Evolutionary conservation across 2,329 filamentous ascomycete genomes (phyloP).

Genomic region (Xylariales sp.): DNA sequence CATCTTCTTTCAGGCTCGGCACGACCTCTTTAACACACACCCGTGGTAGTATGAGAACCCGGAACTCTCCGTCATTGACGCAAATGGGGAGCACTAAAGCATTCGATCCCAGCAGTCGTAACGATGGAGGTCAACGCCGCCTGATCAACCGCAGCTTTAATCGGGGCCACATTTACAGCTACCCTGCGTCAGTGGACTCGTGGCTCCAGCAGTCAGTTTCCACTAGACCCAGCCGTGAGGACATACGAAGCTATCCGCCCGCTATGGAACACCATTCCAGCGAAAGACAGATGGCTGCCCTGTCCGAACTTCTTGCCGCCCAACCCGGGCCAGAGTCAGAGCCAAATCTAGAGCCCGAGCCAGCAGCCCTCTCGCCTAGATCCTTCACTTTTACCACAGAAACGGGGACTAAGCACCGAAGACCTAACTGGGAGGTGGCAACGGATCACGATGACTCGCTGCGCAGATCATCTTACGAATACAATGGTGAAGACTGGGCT

Average conservation of each 20-base stretch:
- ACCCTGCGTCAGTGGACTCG: constrained; percentile 7
- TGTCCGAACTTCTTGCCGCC: too few relatives aligned
- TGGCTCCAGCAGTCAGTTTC: constrained; percentile 3
- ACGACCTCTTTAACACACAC: too few relatives aligned
- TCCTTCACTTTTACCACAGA: constrained; percentile 14
- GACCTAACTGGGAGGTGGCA: constrained; percentile 23
- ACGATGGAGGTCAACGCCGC: too few relatives aligned
- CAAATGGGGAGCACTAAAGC: too few relatives aligned
- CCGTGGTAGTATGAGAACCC: constrained; percentile 38
- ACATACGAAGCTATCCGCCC: constrained; percentile 14
- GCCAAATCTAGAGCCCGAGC: too few relatives aligned
- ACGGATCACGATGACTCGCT: constrained; percentile 20
- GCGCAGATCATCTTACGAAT: constrained; percentile 19
- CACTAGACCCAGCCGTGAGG: constrained; percentile 13
- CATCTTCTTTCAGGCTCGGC: too few relatives aligned
- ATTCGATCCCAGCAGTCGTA: constrained; percentile 27
- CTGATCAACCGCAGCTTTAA: too few relatives aligned
- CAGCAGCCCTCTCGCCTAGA: constrained; percentile 15
- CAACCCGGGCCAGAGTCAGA: too few relatives aligned
- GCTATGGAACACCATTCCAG: constrained; percentile 11
- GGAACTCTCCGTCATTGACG: constrained; percentile 27
- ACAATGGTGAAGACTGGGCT: constrained; percentile 13
- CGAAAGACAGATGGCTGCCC: too few relatives aligned
- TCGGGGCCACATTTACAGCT: constrained; percentile 18
- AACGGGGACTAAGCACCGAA: constrained; percentile 11